Percentiles rank a stretch among this genome's conserved stretches.
These are phyloP conservation scores for Saposhnikovia divaricata DNA, from an alignment of 129 eudicot species.

Conservation along the genomic window DNA sequence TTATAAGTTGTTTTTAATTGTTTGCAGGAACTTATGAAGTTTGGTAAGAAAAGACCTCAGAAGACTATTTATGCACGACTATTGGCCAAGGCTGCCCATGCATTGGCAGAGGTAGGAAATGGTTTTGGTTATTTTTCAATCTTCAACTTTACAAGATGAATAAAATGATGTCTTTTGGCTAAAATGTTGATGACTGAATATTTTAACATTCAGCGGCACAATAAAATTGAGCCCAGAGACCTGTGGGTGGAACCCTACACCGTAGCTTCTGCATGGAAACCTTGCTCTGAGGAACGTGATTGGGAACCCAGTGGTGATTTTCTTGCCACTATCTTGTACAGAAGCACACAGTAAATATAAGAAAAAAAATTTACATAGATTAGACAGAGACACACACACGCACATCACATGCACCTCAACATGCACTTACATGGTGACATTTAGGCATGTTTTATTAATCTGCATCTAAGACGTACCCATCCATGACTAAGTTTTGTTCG, in stretches of 20 bases:
- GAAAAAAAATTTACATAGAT: background rate
- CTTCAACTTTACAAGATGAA: background rate
- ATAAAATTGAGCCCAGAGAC: constrained; percentile 77
- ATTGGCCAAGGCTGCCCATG: constrained; percentile 91
- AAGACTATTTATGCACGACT: constrained; percentile 79
- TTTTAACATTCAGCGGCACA: constrained; percentile 41
- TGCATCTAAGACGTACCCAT: background rate
- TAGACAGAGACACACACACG: background rate
- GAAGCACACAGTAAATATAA: background rate
- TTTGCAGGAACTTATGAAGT: constrained; percentile 60
- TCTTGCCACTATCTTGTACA: constrained; percentile 12
- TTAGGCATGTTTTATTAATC: background rate
- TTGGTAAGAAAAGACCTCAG: constrained; percentile 62
- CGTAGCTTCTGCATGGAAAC: constrained; percentile 78
- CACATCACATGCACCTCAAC: background rate
- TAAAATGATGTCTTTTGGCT: constrained; percentile 4
- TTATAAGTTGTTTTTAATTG: constrained; percentile 6
- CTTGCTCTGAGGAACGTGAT: constrained; percentile 74
- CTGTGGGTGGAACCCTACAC: constrained; percentile 80
- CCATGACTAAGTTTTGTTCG: constrained; percentile 7
- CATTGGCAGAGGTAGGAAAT: constrained; percentile 72
- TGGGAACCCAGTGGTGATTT: constrained; percentile 80
- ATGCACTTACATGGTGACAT: background rate
- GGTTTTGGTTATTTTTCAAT: background rate
- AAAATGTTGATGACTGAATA: background rate